These are phyloP conservation scores for Protomyces inouyei DNA, from an alignment of 1,139 yeast species.

Conservation along the genomic window DNA sequence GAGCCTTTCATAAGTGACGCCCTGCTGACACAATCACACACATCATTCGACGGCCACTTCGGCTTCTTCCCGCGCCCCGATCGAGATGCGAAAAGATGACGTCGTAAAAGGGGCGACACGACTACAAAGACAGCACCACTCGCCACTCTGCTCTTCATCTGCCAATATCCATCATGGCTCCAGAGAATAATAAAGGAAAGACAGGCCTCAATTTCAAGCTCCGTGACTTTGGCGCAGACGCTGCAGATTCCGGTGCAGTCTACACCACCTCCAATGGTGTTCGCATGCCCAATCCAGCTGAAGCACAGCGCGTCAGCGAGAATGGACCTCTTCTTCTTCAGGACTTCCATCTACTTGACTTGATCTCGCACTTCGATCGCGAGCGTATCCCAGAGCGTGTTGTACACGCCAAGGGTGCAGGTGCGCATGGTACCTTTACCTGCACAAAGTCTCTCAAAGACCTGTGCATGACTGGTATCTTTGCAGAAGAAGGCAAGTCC, in stretches of 20 bases:
- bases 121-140: too few species aligned
- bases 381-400: conserved; percentile 88
- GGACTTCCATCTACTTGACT: conserved; percentile 71
- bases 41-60: too few species aligned
- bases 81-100: too few species aligned
- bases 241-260: conserved; percentile 34
- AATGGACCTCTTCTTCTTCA: conserved; percentile 49
- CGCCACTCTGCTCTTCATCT: not conserved
- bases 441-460: conserved; percentile 79
- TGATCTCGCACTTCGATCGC: conserved; percentile 76
- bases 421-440: conserved; percentile 75
- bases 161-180: not conserved
- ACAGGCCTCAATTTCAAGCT: conserved; percentile 22
- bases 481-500: conserved; percentile 69
- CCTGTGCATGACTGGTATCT: conserved; percentile 63
- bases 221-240: conserved; percentile 11
- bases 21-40: too few species aligned
- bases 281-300: conserved; percentile 62
- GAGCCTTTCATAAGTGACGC: too few species aligned
- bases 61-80: too few species aligned
- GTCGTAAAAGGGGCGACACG: too few species aligned
- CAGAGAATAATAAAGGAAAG: not conserved
- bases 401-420: conserved; percentile 87
- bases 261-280: conserved; percentile 70
- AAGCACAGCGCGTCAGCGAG: conserved; percentile 68